These are phyloP conservation scores for Aspergillus neoniger DNA, from an alignment of 2,329 filamentous ascomycete species.

Conservation along the genomic window DNA sequence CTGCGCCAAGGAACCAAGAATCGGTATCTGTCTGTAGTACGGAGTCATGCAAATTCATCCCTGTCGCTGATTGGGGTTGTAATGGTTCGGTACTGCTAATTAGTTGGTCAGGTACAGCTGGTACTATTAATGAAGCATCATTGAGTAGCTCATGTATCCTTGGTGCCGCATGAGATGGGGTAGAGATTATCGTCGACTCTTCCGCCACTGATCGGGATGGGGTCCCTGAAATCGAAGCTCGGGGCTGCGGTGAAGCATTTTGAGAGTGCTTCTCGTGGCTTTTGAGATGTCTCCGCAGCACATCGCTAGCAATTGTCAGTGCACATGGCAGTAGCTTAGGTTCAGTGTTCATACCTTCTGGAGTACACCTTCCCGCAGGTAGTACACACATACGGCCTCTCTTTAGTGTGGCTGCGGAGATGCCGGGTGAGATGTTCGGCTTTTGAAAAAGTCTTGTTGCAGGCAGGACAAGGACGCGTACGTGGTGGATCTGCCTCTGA, in stretches of 20 bases:
- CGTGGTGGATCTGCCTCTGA: not conserved
- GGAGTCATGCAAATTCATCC: constrained; percentile 10
- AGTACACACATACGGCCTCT: constrained; percentile 68
- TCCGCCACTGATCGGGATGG: not conserved
- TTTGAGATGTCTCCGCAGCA: constrained; percentile 18
- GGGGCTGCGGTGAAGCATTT: not conserved
- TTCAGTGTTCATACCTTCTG: constrained; percentile 13
- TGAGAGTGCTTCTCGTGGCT: constrained; percentile 16
- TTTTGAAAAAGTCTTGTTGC: constrained; percentile 24
- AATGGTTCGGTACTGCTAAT: not conserved
- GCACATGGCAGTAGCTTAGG: not conserved
- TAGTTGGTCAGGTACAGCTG: not conserved
- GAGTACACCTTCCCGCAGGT: constrained; percentile 24
- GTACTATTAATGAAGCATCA: not conserved
- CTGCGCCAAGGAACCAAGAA: constrained; percentile 21
- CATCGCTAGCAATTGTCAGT: constrained; percentile 13
- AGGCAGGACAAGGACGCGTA: constrained; percentile 5
- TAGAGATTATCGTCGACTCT: not conserved
- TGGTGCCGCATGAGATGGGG: not conserved
- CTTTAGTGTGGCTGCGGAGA: constrained; percentile 88
- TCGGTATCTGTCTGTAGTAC: constrained; percentile 10
- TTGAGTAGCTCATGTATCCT: not conserved
- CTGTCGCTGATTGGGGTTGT: not conserved
- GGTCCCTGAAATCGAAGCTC: not conserved
- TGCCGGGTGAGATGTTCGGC: constrained; percentile 50